Evolutionary conservation across 2,329 filamentous ascomycete genomes (phyloP).

Genomic region (Phialophora chinensis): DNA sequence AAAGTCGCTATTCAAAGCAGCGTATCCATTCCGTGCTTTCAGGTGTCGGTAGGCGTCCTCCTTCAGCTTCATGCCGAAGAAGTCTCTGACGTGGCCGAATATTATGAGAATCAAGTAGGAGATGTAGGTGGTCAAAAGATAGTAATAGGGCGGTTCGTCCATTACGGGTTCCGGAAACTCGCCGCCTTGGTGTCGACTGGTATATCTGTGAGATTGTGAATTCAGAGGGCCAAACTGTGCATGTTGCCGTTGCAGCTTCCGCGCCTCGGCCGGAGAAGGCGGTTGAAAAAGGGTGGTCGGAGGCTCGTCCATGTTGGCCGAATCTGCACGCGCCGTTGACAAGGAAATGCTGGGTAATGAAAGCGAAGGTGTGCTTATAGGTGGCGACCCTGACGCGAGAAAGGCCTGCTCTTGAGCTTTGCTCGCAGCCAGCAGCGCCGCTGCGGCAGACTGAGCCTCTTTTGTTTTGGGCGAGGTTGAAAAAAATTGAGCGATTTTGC

Average conservation of each 20-base stretch:
- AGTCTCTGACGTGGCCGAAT: constrained; percentile 93
- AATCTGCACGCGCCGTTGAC: constrained; percentile 81
- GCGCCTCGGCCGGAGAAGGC: constrained; percentile 80
- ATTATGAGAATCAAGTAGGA: constrained; percentile 96
- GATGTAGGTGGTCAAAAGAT: constrained; percentile 95
- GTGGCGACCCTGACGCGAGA: constrained; percentile 66
- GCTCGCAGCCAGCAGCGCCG: constrained; percentile 71
- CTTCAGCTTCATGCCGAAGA: constrained; percentile 95
- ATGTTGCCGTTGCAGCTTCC: constrained; percentile 75
- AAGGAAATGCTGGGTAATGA: constrained; percentile 90
- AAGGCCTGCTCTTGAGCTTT: constrained; percentile 63
- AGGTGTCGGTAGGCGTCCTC: constrained; percentile 85
- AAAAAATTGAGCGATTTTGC: constrained; percentile 82
- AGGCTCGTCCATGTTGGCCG: constrained; percentile 72
- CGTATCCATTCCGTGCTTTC: constrained; percentile 84
- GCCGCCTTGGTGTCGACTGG: constrained; percentile 82
- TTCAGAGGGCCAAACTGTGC: constrained; percentile 89
- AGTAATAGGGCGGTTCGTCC: constrained; percentile 96
- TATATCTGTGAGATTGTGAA: constrained; percentile 81
- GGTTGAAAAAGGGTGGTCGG: constrained; percentile 86
- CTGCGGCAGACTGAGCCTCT: constrained; percentile 57
- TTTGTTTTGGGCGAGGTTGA: constrained; percentile 78
- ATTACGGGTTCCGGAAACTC: constrained; percentile 82
- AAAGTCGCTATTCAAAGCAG: constrained; percentile 95
- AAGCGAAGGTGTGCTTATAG: constrained; percentile 73